Conservation (phyloP, 148 eudicot species). For the Camellia lanceoleosa region DNA sequence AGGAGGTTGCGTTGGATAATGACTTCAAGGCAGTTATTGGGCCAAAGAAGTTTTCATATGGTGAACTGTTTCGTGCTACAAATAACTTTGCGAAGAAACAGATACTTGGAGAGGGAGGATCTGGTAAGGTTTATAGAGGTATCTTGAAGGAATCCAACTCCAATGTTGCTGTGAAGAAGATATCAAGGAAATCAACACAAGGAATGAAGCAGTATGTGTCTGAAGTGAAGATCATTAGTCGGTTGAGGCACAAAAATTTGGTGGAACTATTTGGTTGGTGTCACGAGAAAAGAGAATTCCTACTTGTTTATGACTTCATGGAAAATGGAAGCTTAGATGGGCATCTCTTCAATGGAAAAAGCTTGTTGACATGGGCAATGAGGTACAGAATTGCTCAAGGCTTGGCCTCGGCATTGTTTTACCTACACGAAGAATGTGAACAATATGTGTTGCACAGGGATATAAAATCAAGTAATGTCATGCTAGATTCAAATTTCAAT, state of each 20-base stretch:
- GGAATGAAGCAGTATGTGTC: too few species aligned
- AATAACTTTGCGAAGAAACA: constrained; percentile 14
- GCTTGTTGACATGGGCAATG: constrained; percentile 14
- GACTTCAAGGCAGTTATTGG: constrained; percentile 23
- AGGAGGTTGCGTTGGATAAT: not conserved
- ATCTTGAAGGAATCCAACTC: not conserved
- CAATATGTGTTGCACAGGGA: constrained; percentile 30
- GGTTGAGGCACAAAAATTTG: constrained; percentile 14
- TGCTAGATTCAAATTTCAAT: constrained; percentile 26
- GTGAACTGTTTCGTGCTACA: constrained; percentile 20
- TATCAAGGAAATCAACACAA: too few species aligned
- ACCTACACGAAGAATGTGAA: constrained; percentile 13
- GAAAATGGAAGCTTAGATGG: not conserved
- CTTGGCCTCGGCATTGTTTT: constrained; percentile 16
- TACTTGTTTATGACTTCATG: constrained; percentile 19
- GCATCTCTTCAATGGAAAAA: constrained; percentile 13
- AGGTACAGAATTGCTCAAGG: constrained; percentile 25
- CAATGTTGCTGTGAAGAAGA: constrained; percentile 20
- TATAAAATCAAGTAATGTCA: constrained; percentile 25
- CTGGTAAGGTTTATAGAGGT: constrained; percentile 16
- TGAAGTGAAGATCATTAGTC: constrained; percentile 16
- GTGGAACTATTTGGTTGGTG: too few species aligned
- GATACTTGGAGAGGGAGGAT: constrained; percentile 39
- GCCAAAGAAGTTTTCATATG: constrained; percentile 29
- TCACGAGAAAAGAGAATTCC: constrained; percentile 9